Conservation (phyloP, 129 eudicot genomes). For the Smallanthus sonchifolius region DNA sequence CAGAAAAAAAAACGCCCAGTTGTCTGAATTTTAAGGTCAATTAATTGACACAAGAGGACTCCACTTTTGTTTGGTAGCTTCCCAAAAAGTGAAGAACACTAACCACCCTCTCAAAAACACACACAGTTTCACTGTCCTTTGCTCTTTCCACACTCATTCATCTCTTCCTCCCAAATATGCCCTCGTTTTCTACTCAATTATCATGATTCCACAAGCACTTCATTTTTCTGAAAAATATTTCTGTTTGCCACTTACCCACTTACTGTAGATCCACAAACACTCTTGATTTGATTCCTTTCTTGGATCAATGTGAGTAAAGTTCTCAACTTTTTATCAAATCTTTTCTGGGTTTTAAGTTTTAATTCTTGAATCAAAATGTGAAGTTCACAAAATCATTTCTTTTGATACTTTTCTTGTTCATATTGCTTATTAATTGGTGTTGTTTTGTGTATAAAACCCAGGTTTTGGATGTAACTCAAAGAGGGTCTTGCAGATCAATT, state of each 20-base stretch:
- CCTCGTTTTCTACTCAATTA: conserved; percentile 3
- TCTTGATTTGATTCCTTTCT: conserved; percentile 40
- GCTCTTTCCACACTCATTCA: conserved; percentile 31
- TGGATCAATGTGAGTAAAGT: conserved; percentile 60
- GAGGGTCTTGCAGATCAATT: conserved; percentile 20
- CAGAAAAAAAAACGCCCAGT: neutral
- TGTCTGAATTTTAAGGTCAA: conserved; percentile 2
- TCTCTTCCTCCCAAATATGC: conserved; percentile 22
- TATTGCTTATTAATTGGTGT: conserved; percentile 10
- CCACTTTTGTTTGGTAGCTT: conserved; percentile 29
- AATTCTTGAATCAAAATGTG: conserved; percentile 19
- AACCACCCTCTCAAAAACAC: conserved; percentile 22
- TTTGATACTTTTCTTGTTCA: conserved; percentile 29
- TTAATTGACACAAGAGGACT: conserved; percentile 24
- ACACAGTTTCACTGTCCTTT: conserved; percentile 26
- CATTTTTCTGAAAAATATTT: neutral
- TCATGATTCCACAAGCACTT: conserved; percentile 14
- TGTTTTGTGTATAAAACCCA: conserved; percentile 17
- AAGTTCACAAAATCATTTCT: conserved; percentile 29
- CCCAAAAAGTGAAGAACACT: conserved; percentile 40
- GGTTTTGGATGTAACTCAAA: conserved; percentile 13
- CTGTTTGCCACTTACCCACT: conserved; percentile 19
- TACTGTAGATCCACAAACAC: conserved; percentile 25
- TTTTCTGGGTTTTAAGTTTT: conserved; percentile 20
- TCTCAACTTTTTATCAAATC: conserved; percentile 18